Percentiles rank a stretch among this genome's conserved stretches.
phyloP scores from a whole-genome alignment of 177 flowering plant species.

The Vitis hybrid region DNA sequence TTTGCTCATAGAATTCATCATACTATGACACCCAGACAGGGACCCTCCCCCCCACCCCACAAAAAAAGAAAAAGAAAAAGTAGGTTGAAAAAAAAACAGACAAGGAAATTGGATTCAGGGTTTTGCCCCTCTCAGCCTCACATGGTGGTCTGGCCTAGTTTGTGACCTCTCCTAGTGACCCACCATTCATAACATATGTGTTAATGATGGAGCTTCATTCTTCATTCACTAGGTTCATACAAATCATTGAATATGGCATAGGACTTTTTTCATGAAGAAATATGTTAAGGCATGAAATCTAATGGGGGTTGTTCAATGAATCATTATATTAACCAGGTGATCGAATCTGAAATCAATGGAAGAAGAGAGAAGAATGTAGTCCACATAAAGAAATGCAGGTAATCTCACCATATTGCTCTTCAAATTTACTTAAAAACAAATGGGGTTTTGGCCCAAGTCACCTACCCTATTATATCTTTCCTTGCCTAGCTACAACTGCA shows the following conservation, averaged over 20 bases:
- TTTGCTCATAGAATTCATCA: neutral
- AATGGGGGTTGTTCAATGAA: neutral
- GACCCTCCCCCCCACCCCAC: too few species aligned
- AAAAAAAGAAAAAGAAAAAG: neutral
- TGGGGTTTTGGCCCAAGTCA: conserved; percentile 3
- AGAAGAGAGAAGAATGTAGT: conserved; percentile 67
- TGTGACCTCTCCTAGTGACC: neutral
- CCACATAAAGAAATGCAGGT: conserved; percentile 83
- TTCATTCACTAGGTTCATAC: too few species aligned
- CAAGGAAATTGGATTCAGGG: neutral
- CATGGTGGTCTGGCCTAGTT: neutral
- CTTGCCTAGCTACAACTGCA: conserved; percentile 5
- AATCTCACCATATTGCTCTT: conserved; percentile 5
- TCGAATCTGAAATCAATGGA: conserved; percentile 65
- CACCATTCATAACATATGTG: neutral
- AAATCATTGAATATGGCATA: too few species aligned
- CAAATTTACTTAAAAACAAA: neutral
- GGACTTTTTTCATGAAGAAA: neutral
- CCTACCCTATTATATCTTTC: conserved; percentile 1
- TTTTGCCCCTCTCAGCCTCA: neutral
- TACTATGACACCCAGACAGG: too few species aligned
- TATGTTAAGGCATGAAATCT: neutral
- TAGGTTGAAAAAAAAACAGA: neutral
- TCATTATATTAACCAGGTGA: conserved; percentile 40
- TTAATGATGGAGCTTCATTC: too few species aligned